Percentiles rank a stretch among this genome's conserved stretches.
These are phyloP conservation scores for Paraphoma chrysanthemicola DNA, from an alignment of 2,329 filamentous ascomycete species.

Conservation along the genomic window DNA sequence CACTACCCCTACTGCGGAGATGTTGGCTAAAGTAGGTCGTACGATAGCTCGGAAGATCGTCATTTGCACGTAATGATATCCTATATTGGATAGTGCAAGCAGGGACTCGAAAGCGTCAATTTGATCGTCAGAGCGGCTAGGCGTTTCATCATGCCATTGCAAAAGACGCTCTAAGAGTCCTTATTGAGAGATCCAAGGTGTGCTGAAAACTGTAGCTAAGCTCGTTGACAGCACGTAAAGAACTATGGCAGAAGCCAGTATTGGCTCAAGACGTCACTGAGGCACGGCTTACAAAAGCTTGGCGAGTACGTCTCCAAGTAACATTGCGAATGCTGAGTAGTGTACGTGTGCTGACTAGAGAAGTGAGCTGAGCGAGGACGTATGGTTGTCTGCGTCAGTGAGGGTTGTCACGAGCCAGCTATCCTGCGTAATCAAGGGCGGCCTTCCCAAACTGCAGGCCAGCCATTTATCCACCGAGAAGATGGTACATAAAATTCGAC, in stretches of 20 bases:
- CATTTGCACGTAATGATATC: conserved; percentile 14
- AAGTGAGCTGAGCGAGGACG: conserved; percentile 2
- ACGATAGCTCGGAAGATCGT: conserved; percentile 13
- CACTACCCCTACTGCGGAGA: no score
- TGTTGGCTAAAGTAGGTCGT: conserved; percentile 9
- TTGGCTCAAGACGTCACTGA: background rate
- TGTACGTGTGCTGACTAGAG: background rate
- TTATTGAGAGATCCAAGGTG: conserved; percentile 2
- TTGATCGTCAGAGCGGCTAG: no score
- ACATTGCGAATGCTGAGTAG: background rate
- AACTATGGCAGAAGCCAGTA: background rate
- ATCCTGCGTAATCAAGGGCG: conserved; percentile 11
- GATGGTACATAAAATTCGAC: conserved; percentile 9
- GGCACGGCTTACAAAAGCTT: conserved; percentile 10
- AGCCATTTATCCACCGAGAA: conserved; percentile 12
- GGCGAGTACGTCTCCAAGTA: conserved; percentile 4
- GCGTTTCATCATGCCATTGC: background rate
- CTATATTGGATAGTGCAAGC: conserved; percentile 2
- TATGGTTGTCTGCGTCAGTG: background rate
- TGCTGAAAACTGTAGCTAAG: background rate
- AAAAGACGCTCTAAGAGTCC: background rate
- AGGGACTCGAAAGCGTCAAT: background rate
- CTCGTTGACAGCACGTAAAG: conserved; percentile 7
- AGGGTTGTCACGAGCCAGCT: conserved; percentile 12
- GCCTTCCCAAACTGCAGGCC: conserved; percentile 12